A percentile compares a stretch with the other conserved stretches of the same genome.
phyloP scores from a whole-genome alignment of 331 rosid genomes.

The Stylosanthes scabra region DNA sequence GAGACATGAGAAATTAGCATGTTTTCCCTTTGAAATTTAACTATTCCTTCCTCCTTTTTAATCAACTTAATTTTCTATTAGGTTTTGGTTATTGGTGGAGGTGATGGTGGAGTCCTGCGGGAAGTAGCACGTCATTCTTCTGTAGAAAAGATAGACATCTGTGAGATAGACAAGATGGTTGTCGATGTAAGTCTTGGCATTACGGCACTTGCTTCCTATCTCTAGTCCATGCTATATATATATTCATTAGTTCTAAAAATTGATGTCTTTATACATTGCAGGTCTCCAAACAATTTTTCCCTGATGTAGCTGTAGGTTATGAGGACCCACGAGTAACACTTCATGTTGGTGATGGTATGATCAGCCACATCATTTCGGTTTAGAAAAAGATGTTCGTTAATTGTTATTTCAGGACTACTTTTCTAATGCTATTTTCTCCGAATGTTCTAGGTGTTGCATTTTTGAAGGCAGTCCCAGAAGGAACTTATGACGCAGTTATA shows the following conservation, averaged over 20 bases:
- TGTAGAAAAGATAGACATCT: conserved; percentile 84
- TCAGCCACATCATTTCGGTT: conserved; percentile 12
- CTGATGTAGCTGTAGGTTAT: conserved; percentile 85
- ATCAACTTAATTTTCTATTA: conserved; percentile 38
- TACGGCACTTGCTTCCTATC: conserved; percentile 13
- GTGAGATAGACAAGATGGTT: conserved; percentile 99
- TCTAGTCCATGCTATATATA: conserved; percentile 12
- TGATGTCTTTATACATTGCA: conserved; percentile 19
- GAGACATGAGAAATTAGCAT: conserved; percentile 17
- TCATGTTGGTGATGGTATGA: conserved; percentile 90
- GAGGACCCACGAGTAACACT: conserved; percentile 88
- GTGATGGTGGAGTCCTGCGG: conserved; percentile 97
- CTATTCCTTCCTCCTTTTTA: too few relatives aligned
- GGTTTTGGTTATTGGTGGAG: conserved; percentile 99
- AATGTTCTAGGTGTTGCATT: conserved; percentile 84
- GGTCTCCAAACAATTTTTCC: conserved; percentile 91
- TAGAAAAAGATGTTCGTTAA: background rate
- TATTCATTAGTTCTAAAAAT: background rate
- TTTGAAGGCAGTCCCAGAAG: conserved; percentile 83
- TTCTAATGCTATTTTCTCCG: conserved; percentile 31
- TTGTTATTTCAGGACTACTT: background rate
- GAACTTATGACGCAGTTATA: conserved; percentile 91
- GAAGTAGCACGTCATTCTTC: conserved; percentile 95
- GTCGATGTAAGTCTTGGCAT: conserved; percentile 72
- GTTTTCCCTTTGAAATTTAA: too few relatives aligned